phyloP scores from a whole-genome alignment of 1,284 basidiomycete species.

The Rugiboletus extremiorientalis region DNA sequence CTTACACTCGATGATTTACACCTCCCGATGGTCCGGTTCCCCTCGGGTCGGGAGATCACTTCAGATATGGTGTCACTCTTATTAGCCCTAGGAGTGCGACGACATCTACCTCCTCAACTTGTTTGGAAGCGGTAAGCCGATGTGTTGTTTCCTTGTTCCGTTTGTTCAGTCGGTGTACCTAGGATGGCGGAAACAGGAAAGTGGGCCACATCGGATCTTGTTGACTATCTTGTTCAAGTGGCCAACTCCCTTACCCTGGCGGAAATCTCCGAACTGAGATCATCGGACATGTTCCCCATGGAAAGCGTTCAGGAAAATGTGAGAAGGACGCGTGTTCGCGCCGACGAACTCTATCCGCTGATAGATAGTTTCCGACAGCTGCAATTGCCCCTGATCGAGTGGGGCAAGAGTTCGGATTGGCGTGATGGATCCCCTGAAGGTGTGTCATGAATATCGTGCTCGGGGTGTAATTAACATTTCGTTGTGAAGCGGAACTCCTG shows the following conservation, averaged over 20 bases:
- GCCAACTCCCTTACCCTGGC: slow-evolving; percentile 60
- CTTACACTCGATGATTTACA: slow-evolving; percentile 52
- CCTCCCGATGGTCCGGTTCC: slow-evolving; percentile 74
- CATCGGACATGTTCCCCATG: slow-evolving; percentile 76
- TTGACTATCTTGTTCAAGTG: slow-evolving; percentile 82
- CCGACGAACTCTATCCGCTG: slow-evolving; percentile 82
- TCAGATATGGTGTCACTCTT: slow-evolving; percentile 74
- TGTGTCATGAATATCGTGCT: not conserved
- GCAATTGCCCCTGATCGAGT: slow-evolving; percentile 80
- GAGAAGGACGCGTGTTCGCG: slow-evolving; percentile 46
- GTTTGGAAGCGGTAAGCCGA: slow-evolving; percentile 63
- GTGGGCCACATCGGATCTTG: slow-evolving; percentile 70
- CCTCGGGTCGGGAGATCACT: slow-evolving; percentile 62
- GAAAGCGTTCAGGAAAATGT: slow-evolving; percentile 43
- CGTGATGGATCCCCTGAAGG: slow-evolving; percentile 43
- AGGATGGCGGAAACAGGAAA: slow-evolving; percentile 81
- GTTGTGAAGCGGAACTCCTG: slow-evolving; percentile 49
- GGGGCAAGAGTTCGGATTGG: slow-evolving; percentile 69
- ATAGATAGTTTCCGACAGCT: slow-evolving; percentile 68
- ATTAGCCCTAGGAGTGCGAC: slow-evolving; percentile 74
- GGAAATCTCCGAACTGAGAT: slow-evolving; percentile 69
- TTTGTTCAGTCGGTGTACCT: not conserved
- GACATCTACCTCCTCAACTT: slow-evolving; percentile 86
- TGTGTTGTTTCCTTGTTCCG: not conserved
- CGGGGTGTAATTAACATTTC: not conserved